Base-by-base conservation (phyloP, 345 rosid species). In the Noccaea caerulescens region DNA sequence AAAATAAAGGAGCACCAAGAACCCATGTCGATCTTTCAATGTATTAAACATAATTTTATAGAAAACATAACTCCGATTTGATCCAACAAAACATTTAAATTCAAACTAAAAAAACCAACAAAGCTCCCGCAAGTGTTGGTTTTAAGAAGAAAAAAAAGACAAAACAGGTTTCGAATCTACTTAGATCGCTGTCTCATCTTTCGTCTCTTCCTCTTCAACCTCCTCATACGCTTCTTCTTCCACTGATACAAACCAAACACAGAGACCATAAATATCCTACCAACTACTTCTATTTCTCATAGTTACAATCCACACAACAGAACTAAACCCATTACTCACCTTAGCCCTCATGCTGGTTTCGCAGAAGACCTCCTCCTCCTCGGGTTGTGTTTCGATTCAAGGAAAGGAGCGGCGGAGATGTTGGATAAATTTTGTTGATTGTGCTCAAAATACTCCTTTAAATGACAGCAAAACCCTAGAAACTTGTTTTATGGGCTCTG, bases 221-320 rank as follows among this genome's bases (percentile, higher is more conserved):
- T 92, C 81, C 96, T 92, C 98, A 92, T 92, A 56, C 96, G 96
- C 98, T 90, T 92, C 96, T 92, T 92, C 98, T 92, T 92, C 96
- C 98, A 92, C 98, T 92, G 81, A 23, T 30, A 41, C 42, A 67
- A 57, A 0, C 39, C 34, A 56, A 36, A 50, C 36, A 51, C 0
- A 33, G 9, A 59, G 8, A 14, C 62, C 14, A 23, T 67, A 3
- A 67, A 60, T 3, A 58, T 33, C 8, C 47, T 36, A 66, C 6
- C 4, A 9, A 14, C 8, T 49, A 50, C 14, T 72, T n/a, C 10
- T 2, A 45, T 25, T 11, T 1, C 58, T 32, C 46, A 32, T 0
- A 25, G 12, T n/a, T 13, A 18, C 1, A 58, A 36, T 37, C 47
- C 20, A 23, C 20, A 13, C 3, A 41, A 56, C 63, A 57, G 13